phyloP scores from a whole-genome alignment of 768 basidiomycete species.

The Pulveroboletus sp. region DNA sequence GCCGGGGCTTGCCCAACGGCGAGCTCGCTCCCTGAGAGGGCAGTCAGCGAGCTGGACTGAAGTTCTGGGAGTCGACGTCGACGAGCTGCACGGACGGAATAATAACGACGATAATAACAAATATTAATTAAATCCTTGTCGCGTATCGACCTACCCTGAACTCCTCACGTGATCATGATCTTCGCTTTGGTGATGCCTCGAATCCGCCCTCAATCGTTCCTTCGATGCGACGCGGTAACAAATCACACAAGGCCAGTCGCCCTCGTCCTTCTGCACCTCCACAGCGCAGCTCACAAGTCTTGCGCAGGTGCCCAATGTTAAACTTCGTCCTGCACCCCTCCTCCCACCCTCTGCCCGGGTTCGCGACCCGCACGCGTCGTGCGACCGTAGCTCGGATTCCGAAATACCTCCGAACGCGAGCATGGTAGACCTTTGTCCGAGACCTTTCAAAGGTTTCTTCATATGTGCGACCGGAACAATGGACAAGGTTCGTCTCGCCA shows the following conservation, averaged over 20 bases:
- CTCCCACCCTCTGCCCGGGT: constrained; percentile 17
- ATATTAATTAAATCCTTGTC: neutral
- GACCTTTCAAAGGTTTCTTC: constrained; percentile 61
- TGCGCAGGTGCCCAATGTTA: constrained; percentile 74
- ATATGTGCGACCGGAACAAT: constrained; percentile 73
- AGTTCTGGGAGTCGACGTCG: neutral
- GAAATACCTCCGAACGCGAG: constrained; percentile 44
- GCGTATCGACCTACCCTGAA: constrained; percentile 25
- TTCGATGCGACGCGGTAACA: constrained; percentile 52
- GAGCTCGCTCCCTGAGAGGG: neutral
- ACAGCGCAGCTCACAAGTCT: neutral
- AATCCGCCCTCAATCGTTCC: constrained; percentile 6
- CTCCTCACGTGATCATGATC: neutral
- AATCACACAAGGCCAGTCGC: constrained; percentile 54
- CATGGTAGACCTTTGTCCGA: constrained; percentile 48
- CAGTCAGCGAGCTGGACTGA: neutral
- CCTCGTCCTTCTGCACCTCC: neutral
- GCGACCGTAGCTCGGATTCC: constrained; percentile 43
- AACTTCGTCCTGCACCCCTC: constrained; percentile 61
- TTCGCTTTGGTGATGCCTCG: neutral
- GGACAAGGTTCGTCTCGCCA: constrained; percentile 58
- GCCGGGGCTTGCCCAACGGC: no score
- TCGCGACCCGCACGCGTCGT: constrained; percentile 26
- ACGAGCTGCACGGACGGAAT: neutral
- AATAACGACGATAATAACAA: no score